Base-by-base conservation (phyloP, 192 early-diverging fungal genomes). In the Coemansia erecta region DNA sequence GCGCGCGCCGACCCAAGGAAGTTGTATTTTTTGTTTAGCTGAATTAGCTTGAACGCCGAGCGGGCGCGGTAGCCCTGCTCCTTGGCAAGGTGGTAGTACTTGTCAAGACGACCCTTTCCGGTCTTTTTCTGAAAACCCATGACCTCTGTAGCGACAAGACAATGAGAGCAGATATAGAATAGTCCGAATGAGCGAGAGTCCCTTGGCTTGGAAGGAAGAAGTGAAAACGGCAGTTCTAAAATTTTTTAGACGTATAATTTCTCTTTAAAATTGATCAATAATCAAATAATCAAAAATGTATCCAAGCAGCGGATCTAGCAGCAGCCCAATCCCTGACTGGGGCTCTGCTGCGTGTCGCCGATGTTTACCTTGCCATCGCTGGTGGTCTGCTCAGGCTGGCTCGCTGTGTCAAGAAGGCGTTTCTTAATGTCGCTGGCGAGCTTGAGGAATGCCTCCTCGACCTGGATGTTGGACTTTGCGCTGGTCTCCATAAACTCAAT, bases 81-180 rank as follows among this genome's bases (percentile, higher is more conserved):
- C 84, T 99, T 99, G 77, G 97, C 97, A 85, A 99, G 88, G 72
- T 99, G 91, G 83, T 97, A 99, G 87, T 94, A 98, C 85, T 98
- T 97, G 84, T 99, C 97, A 82, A 99, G 87, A 80, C 97, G 92
- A 37, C 95, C 95, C 85, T 89, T 90, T 58, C 82, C 87, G 64
- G 85, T 72, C 70, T 87, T 86, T 67, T 87, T 88, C 61, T 77
- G 74, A 31, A 61, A 68, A 15, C 81, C 81, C 81, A 83, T 83
- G 18, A 24, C 49, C 21, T 18, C 11, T 23, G 22, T 13, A 23
- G 23, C 23, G 43, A 45, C 15, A 18, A 45, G 19, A 17, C 15
- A 45, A 21, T 21, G 4, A n/a, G 28, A 53, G 31, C 53, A 18
- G 40, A 41, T 18, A 41, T 21, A 55, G 4, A n/a, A 6, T 35